Conservation (phyloP, 129 eudicot genomes). For the Silybum marianum region DNA sequence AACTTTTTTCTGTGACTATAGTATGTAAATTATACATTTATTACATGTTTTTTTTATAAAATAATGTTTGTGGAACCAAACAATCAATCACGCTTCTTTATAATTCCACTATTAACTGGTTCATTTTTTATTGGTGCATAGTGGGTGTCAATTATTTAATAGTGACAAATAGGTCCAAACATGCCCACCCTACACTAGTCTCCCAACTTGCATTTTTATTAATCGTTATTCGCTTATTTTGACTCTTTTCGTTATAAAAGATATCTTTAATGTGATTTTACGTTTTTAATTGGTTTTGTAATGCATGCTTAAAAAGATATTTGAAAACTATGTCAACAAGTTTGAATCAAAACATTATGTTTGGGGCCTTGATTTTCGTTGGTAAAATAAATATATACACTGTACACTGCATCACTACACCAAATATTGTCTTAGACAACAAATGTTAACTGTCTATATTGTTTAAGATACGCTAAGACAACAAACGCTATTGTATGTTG, state of each 20-base stretch:
- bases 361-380: neutral
- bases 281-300: neutral
- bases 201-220: slow-evolving; percentile 23
- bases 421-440: too few species aligned
- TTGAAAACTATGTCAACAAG: neutral
- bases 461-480: too few species aligned
- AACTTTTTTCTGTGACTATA: too few species aligned
- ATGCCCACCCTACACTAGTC: slow-evolving; percentile 22
- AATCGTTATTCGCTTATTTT: neutral
- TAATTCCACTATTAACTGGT: too few species aligned
- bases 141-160: slow-evolving; percentile 25
- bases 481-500: neutral
- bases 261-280: neutral
- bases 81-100: too few species aligned
- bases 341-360: neutral
- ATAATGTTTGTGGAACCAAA: too few species aligned
- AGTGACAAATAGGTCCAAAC: slow-evolving; percentile 25
- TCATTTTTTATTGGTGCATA: neutral
- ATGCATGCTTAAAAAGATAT: neutral
- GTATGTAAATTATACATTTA: too few species aligned
- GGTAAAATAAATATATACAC: neutral
- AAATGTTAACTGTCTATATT: too few species aligned
- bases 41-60: too few species aligned
- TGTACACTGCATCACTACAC: too few species aligned
- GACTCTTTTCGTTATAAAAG: neutral